A percentile compares a stretch with the other conserved stretches of the same genome.
phyloP scores from a whole-genome alignment of 139 green algal species.

The Dunaliella sp. region DNA sequence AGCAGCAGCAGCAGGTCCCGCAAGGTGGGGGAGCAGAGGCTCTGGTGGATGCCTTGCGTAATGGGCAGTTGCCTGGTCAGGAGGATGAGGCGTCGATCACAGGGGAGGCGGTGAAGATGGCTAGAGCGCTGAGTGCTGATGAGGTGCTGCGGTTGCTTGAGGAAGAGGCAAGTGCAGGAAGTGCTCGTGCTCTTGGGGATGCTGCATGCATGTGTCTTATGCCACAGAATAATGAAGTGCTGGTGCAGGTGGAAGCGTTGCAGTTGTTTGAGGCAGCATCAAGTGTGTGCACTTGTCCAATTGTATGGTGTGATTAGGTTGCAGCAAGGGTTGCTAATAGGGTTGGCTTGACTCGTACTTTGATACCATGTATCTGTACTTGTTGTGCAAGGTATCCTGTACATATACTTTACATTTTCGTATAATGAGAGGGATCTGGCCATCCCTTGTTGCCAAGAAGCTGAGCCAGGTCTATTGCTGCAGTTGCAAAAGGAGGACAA shows the following conservation, averaged over 20 bases:
- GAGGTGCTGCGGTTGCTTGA: slow-evolving; percentile 18
- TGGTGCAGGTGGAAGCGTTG: too few relatives aligned
- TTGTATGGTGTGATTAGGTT: not conserved
- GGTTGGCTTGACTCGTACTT: too few relatives aligned
- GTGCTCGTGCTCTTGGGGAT: not conserved
- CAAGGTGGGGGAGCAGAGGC: not conserved
- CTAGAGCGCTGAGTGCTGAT: slow-evolving; percentile 9
- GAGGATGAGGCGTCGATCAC: not conserved
- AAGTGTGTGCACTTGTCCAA: not conserved
- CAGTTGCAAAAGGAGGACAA: too few relatives aligned
- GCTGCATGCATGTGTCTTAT: not conserved
- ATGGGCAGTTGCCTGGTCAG: not conserved
- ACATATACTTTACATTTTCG: too few relatives aligned
- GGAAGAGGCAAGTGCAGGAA: slow-evolving; percentile 10
- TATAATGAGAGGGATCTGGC: too few relatives aligned
- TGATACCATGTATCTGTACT: too few relatives aligned
- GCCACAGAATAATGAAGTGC: too few relatives aligned
- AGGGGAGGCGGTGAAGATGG: not conserved
- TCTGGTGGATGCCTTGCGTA: not conserved
- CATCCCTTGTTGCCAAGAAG: too few relatives aligned
- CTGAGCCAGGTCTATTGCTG: too few relatives aligned
- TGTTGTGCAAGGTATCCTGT: too few relatives aligned
- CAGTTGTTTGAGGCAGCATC: too few relatives aligned
- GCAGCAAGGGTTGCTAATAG: too few relatives aligned
- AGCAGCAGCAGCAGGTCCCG: not conserved